Evolutionary conservation across 768 basidiomycete genomes (phyloP), one percentile per base, ranked within the genome.

Genomic region (Epithele typhae): DNA sequence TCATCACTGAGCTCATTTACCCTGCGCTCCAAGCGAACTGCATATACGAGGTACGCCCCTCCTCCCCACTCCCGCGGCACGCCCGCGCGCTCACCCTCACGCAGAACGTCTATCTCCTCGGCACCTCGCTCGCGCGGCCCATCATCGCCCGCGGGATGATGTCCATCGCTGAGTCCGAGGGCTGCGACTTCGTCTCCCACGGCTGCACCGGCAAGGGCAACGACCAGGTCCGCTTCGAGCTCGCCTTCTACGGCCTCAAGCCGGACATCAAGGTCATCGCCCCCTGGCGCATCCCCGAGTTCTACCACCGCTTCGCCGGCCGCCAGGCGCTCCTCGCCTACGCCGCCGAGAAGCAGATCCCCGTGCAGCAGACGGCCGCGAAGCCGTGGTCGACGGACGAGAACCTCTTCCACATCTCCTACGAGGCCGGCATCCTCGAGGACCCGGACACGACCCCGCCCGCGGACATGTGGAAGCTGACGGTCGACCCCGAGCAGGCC

Each of bases 371-470:
- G 71, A 99, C 96, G 37, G 79, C 88, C 10, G 79, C 94, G 45
- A 97, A 98, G 72, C 95, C 96, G 30, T 99, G 96, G 96, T 97
- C 95, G 3, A 99, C 96, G 5, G 95, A 99, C 65, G 96, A 98
- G 72, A 99, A 98, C 73, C 77, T 99, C 39, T 97, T 95, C 84
- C 96, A 99, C 75, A 99, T 98, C 70, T 98, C 96, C 15, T 99
- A 97, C 71, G 96, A 99, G 68, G 95, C 96, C 10, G 96, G 95
- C 37, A 98, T 99, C 66, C 83, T 99, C 54, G 96, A 99, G 67
- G 88, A 98, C 63, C 96, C 96, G 53, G 81, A 95, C 75, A 83
- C 74, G 49, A 97, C 92, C 5, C 96, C 96, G 43, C 95, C 95
- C 15, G 64, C 66, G 11, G 95, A 98, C 75, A 99, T 99, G 96